Evolutionary conservation across 768 basidiomycete species (phyloP), one percentile per base, ranked within the genome.

Genomic region (Rickenella mellea): DNA sequence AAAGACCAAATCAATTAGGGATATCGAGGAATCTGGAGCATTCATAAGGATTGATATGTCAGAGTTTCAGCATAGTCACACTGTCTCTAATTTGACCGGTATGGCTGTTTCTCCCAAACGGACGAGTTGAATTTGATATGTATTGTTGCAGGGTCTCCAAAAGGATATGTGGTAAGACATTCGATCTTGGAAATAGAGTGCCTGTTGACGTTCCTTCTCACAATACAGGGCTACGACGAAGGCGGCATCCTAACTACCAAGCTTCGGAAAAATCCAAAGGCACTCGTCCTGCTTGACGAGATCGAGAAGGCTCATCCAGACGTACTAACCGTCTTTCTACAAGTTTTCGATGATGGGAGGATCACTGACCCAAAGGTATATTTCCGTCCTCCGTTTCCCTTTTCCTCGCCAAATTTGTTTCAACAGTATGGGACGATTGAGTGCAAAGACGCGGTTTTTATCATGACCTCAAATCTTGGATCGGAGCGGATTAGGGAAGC

Each of bases 261-360:
- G 24, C 10, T 36, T 9, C 19, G 33, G 15, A 36, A 36, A 22
- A 36, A 36, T 11, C 33, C 33, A 22, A 36, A 36, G 24, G 33
- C 33, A 12, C 19, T 36, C 19, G 33, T 36, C 9, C 10, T 36
- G 3, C 33, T 36, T 22, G 33, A 36, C 15, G 33, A 45, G 37
- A 66, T 71, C 45, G 69, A 71, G 47, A 71, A 71, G 48, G 63
- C 67, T 7, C 63, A 63, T 47, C 57, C 57, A 33, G 66, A 66
- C 38, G 63, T 71, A 19, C 61, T 66, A 38, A 71, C 67, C 31
- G 54, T 71, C 39, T 62, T 69, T 41, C 55, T 71, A n/a, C 69
- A 71, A 50, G 65, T 71, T 25, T 58, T 71, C 27, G 69, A 71
- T 40, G 69, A 71, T 39, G 69, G 69, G 15, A 54, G 59, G 17